Evolutionary conservation across 306 rosid genomes (phyloP).

Genomic region (Inga laurina): DNA sequence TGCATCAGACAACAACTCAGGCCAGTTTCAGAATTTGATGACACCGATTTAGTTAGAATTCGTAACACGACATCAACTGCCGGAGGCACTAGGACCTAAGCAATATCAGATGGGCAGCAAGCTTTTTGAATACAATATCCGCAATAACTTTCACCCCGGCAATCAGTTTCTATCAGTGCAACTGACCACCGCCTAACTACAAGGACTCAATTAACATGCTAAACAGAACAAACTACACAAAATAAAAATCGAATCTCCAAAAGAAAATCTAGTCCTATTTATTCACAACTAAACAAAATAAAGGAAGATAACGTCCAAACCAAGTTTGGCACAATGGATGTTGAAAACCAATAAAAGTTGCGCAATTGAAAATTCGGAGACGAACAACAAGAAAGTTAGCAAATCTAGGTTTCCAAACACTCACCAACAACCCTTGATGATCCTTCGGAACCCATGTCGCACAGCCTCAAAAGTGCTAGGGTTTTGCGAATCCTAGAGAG

Average conservation of each 20-base stretch:
- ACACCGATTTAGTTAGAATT: not conserved
- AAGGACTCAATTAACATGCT: not conserved
- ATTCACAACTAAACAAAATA: not conserved
- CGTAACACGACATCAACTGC: not conserved
- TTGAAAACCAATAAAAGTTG: not conserved
- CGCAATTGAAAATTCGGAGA: not conserved
- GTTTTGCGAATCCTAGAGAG: constrained; percentile 27
- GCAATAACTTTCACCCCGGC: not conserved
- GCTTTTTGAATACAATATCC: not conserved
- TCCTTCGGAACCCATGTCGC: constrained; percentile 61
- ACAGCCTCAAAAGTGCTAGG: not conserved
- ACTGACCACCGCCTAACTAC: not conserved
- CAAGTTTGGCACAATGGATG: not conserved
- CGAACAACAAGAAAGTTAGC: not conserved
- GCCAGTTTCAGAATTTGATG: not conserved
- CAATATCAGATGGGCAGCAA: not conserved
- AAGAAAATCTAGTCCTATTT: not conserved
- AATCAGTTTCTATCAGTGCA: not conserved
- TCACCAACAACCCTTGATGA: constrained; percentile 69
- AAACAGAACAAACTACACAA: not conserved
- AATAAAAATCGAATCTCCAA: not conserved
- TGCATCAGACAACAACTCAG: not conserved
- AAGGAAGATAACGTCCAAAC: not conserved
- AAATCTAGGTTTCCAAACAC: constrained; percentile 22
- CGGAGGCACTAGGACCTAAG: not conserved